Evolutionary conservation across 805 yeast species (phyloP), one percentile per base, ranked within the genome.

Genomic region (Jamesozyma lodderae): DNA sequence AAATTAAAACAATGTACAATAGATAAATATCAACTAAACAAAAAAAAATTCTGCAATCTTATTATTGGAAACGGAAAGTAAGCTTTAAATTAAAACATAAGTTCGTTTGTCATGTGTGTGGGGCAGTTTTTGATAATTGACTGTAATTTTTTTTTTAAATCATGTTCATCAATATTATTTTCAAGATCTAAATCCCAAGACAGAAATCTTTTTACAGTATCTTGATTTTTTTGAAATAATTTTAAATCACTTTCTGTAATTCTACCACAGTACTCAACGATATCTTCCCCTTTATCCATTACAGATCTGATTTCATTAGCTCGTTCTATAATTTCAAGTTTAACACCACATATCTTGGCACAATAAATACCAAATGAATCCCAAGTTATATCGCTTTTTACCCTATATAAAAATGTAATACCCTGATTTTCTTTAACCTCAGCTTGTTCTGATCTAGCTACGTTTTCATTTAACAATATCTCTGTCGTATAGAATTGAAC

Each of bases 301-400:
- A 46, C 13, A 2, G 37, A 29, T 3, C 51, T 39, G 1, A 67
- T 43, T 14, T 53, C 42, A 6, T 49, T 45, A 0, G 72, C 72
- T 33, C 66, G 49, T 3, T 44, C 19, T 1, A 63, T 49, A 10
- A 69, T 60, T 8, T 41, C 34, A 1, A 30, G 33, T 0, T 59
- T 50, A 3, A 67, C 45, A 0, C 70, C 70, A 47, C 67, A 60
- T 9, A 51, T 41, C 27, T 55, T 52, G 3, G 74, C 73, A 53
- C 73, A 70, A 18, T 53, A 49, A 2, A 67, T 51, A 0, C 69
- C 72, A 50, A 57, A 60, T 3, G 72, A 63, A 21, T 54, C 43
- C 7, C 42, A 43, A 1, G 64, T 47, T 1, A 65, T 37, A 0
- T 71, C 72, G 14, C 48, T 45, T 19, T 41, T 43, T 4, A 68